Base-by-base conservation (phyloP, 192 early-diverging fungal genomes). In the Backusella sp. region DNA sequence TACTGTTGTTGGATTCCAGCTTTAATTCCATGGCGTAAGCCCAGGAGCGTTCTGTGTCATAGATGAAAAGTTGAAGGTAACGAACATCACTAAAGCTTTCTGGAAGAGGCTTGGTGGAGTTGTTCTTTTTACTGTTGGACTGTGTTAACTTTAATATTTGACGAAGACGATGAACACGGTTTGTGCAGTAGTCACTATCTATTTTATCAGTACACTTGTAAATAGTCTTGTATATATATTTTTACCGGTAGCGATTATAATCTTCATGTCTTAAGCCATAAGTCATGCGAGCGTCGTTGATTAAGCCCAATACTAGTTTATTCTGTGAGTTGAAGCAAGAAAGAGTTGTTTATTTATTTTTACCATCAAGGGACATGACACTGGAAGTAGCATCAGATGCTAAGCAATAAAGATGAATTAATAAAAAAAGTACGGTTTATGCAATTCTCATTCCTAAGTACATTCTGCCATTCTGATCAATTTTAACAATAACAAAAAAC, bases 191-290 rank as follows among this genome's bases (percentile, higher is more conserved):
- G 67, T 90, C 85, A 69, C 92, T 92, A 62, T 62, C 6, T 36
- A 12, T 14, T 49, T 49, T 73, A 52, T 39, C 37, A 39, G 9
- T 39, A 23, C 11, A 7, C 21, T 15, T 68, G 15, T 41, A 41
- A 26, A 49, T 36, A 62, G 8, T 11, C 6, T 34, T 68, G 15
- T 62, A n/a, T 26, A 26, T 68, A 52, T 17, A 39, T 37, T 46
- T 12, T 46, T 12, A 88, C 87, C 90, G 80, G 78, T 96, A 96
- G 11, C 93, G 89, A 30, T 89, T 81, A 70, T 95, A 94, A 75
- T 96, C 94, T 72, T 94, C 87, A 67, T 93, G 94, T 73, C 94
- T 85, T 26, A 96, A 79, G 26, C 94, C 94, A 82, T 95, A 91
- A 42, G 88, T 88, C 77, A 90, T 89, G 41, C 94, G 84, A 12